phyloP scores from a whole-genome alignment of 2,329 filamentous ascomycete genomes.

The Zasmidium citrigriseum region DNA sequence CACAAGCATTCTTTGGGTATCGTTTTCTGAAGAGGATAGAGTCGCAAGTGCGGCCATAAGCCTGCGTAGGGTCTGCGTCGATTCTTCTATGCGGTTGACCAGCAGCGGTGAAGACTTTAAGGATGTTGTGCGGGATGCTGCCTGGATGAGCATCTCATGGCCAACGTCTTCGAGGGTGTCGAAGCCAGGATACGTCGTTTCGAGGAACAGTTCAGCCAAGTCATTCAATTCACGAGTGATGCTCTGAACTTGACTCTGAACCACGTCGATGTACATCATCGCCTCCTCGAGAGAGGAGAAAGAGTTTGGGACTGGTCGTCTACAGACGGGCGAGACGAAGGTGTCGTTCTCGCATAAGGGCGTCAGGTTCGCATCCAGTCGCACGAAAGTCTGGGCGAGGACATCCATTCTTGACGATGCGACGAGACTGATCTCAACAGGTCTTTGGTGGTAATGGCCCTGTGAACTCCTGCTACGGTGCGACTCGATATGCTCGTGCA shows the following conservation, averaged over 20 bases:
- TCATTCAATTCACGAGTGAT: too few relatives aligned
- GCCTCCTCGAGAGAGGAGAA: slow-evolving; percentile 5
- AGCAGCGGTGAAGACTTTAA: too few relatives aligned
- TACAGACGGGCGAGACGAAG: slow-evolving; percentile 10
- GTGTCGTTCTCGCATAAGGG: not conserved
- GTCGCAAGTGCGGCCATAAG: not conserved
- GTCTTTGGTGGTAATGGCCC: not conserved
- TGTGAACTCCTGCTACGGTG: not conserved
- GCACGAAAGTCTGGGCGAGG: slow-evolving; percentile 7
- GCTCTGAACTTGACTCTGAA: too few relatives aligned
- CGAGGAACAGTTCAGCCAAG: too few relatives aligned
- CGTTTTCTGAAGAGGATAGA: not conserved
- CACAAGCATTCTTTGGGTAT: not conserved
- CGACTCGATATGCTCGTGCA: not conserved
- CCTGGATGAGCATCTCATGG: too few relatives aligned
- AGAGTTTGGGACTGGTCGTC: not conserved
- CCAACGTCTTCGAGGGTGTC: too few relatives aligned
- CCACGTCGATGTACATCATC: too few relatives aligned
- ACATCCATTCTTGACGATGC: not conserved
- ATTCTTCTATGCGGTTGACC: too few relatives aligned
- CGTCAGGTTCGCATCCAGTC: slow-evolving; percentile 6
- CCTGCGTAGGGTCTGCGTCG: too few relatives aligned
- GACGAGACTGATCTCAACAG: not conserved
- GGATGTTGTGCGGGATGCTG: not conserved
- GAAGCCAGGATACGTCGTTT: too few relatives aligned